Evolutionary conservation across 164 flowering plant species (phyloP).

Genomic region (Kalanchoe fedtschenkoi): DNA sequence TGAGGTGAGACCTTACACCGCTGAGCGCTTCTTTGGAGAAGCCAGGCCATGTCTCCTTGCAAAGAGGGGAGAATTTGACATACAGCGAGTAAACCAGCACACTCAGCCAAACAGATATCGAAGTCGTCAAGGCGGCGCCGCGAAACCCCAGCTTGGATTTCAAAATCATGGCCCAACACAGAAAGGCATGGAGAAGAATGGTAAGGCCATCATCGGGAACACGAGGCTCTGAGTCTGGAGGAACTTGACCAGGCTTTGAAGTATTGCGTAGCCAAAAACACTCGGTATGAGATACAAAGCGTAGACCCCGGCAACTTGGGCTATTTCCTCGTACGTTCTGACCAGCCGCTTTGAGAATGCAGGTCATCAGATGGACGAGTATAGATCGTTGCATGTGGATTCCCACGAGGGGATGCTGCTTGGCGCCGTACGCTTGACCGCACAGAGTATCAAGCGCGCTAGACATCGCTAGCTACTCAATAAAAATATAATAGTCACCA

Average conservation of each 20-base stretch:
- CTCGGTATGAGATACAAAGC: conserved; percentile 16
- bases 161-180: conserved; percentile 19
- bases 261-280: conserved; percentile 14
- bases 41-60: conserved; percentile 28
- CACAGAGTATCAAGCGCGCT: conserved; percentile 37
- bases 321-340: conserved; percentile 20
- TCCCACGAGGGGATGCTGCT: conserved; percentile 30
- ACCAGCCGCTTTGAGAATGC: conserved; percentile 13
- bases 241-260: conserved; percentile 17
- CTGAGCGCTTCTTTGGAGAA: conserved; percentile 25
- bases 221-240: conserved; percentile 20
- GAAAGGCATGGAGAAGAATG: conserved; percentile 9
- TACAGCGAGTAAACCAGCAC: conserved; percentile 17
- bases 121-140: conserved; percentile 21
- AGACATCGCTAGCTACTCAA: too few species aligned
- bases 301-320: conserved; percentile 16
- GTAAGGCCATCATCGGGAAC: conserved; percentile 22
- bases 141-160: conserved; percentile 17
- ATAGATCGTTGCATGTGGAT: conserved; percentile 29
- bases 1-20: conserved; percentile 14
- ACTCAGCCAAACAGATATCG: conserved; percentile 26
- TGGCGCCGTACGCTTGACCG: conserved; percentile 34
- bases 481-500: too few species aligned
- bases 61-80: conserved; percentile 22
- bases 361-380: conserved; percentile 17